phyloP scores from a whole-genome alignment of 768 basidiomycete species.

The Collybia mongolica region DNA sequence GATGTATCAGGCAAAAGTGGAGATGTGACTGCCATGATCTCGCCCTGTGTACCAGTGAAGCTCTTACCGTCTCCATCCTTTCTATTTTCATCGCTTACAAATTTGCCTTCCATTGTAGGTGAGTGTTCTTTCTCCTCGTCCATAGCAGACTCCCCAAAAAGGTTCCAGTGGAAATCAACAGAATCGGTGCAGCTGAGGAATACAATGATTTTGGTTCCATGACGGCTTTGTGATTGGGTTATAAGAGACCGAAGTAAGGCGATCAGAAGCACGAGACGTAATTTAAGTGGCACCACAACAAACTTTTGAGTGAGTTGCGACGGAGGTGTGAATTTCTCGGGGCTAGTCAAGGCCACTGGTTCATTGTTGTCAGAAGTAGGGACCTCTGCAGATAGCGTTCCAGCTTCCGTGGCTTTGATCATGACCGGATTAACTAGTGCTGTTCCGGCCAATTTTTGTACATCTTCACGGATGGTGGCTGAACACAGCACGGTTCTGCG shows the following conservation, averaged over 20 bases:
- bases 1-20: constrained; percentile 78
- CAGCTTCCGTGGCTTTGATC: constrained; percentile 69
- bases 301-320: constrained; percentile 93
- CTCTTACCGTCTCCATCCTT: constrained; percentile 20
- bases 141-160: constrained; percentile 77
- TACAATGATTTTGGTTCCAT: constrained; percentile 80
- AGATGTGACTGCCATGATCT: constrained; percentile 61
- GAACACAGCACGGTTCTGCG: constrained; percentile 92
- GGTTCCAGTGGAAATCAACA: constrained; percentile 93
- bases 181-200: constrained; percentile 98
- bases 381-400: constrained; percentile 25
- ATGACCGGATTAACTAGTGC: constrained; percentile 78
- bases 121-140: constrained; percentile 30
- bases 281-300: constrained; percentile 85
- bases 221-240: constrained; percentile 50
- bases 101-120: constrained; percentile 16
- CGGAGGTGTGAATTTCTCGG: constrained; percentile 85
- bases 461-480: constrained; percentile 93
- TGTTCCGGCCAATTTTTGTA: constrained; percentile 88
- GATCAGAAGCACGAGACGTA: constrained; percentile 89
- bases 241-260: constrained; percentile 84
- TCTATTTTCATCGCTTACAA: constrained; percentile 25
- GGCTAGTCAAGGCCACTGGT: constrained; percentile 15
- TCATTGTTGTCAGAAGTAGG: constrained; percentile 13
- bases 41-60: constrained; percentile 20